Evolutionary conservation across 2,329 filamentous ascomycete genomes (phyloP).

Genomic region (Myriosclerotinia scirpicola): DNA sequence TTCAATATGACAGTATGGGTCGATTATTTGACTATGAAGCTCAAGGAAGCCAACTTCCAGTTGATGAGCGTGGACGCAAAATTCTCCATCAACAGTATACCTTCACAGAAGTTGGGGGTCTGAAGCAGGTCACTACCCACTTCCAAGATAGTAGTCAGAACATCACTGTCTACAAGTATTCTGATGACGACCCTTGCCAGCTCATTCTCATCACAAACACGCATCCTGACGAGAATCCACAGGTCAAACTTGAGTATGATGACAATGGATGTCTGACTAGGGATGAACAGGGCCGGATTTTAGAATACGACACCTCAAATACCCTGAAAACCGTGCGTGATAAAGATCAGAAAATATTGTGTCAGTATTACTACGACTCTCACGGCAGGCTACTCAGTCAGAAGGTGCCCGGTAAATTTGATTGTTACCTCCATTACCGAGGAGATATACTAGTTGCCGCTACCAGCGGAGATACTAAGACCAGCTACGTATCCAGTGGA

Average conservation of each 20-base stretch:
- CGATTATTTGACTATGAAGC: background rate
- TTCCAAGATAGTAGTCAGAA: conserved; percentile 1
- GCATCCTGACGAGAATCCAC: background rate
- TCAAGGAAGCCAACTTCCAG: background rate
- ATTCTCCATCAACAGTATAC: background rate
- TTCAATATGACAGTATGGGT: background rate
- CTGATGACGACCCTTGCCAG: background rate
- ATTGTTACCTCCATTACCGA: background rate
- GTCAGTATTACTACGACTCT: conserved; percentile 1
- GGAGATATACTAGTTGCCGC: background rate
- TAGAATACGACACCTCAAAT: background rate
- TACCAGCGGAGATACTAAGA: background rate
- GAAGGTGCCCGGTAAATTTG: background rate
- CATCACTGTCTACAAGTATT: background rate
- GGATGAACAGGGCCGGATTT: background rate
- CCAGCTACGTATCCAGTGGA: background rate
- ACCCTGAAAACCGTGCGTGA: background rate
- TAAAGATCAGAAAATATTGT: background rate
- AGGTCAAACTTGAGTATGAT: background rate
- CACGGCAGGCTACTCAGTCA: background rate
- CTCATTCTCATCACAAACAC: background rate
- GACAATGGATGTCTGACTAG: background rate
- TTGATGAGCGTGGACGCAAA: background rate
- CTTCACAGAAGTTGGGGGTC: background rate
- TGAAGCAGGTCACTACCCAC: background rate